These are phyloP conservation scores for Chamaecyparis obtusa DNA, from an alignment of 75 land plant species.

Conservation along the genomic window DNA sequence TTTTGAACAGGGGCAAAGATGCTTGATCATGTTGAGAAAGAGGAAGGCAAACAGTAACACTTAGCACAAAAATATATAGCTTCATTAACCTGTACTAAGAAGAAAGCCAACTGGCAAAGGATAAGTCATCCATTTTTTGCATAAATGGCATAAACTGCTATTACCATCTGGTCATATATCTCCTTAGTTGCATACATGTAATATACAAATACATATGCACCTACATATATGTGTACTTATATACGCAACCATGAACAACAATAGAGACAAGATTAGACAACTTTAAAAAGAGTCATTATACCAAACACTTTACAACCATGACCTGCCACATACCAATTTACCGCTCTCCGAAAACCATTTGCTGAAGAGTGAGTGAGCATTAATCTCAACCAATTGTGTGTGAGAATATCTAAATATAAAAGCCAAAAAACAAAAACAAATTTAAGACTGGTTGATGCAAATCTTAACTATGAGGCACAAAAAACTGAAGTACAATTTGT, in stretches of 20 bases:
- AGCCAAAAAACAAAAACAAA: background rate
- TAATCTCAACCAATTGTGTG: constrained; percentile 80
- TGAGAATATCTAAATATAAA: constrained; percentile 55
- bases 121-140: background rate
- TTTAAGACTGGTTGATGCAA: background rate
- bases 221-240: background rate
- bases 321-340: constrained; percentile 72
- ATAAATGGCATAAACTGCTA: background rate
- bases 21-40: background rate
- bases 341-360: constrained; percentile 99
- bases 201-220: background rate
- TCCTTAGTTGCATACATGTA: background rate
- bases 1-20: background rate
- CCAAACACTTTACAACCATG: background rate
- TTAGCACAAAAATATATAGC: background rate
- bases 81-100: background rate
- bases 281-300: background rate
- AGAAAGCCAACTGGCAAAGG: background rate
- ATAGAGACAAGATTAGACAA: background rate
- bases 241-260: background rate
- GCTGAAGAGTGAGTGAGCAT: constrained; percentile 97
- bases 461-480: background rate
- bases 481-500: background rate
- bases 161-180: background rate
- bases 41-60: background rate